Base-by-base conservation (phyloP, 768 basidiomycete species). In the Trametes meyenii region DNA sequence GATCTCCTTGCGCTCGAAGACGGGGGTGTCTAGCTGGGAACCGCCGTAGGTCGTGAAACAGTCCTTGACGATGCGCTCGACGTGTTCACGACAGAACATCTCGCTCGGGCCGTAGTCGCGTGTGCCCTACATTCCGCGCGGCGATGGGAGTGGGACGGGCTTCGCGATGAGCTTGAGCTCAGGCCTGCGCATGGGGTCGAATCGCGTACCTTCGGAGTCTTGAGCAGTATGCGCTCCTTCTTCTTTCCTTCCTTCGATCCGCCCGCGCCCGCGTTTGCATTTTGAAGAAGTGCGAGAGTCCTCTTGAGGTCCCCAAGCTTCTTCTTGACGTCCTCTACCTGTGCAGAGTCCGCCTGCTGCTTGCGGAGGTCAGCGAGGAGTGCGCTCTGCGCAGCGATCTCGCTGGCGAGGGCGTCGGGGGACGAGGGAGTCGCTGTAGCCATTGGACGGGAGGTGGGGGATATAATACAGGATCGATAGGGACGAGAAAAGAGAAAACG, bases 1-100 rank as follows among this genome's bases (percentile, higher is more conserved):
- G 59, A 99, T 88, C 71, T 99, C 97, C 74, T 96, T 96, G 62
- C 96, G 87, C 76, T 98, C 97, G 68, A 99, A 98, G 6, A 98
- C 96, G 55, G 97, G 97, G 2, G 97, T 99, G 75, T 99, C 97
- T 56, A 99, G 92, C 63, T 92, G 94, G 55, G 85, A 83, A 7
- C 89, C 97, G 13, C 97, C 97, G 70, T 89, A 96, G 6, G 86
- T 83, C 48, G 92, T 86, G 75, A 98, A 99, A 59, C 87, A 86
- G 2, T 89, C 86, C 71, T 92, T 91, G 69, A 99, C 89, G 56
- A 87, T 91, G 44, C 83, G 82, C 72, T 98, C 96, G 69, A 98
- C 89, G 76, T 90, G 86, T 65, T 91, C 89, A 49, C 96, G 88
- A 66, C 96, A 89, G 74, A 90, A 87, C 85, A 96, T 96, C 72